phyloP scores from a whole-genome alignment of 768 basidiomycete species.

The Grammothele lineata region DNA sequence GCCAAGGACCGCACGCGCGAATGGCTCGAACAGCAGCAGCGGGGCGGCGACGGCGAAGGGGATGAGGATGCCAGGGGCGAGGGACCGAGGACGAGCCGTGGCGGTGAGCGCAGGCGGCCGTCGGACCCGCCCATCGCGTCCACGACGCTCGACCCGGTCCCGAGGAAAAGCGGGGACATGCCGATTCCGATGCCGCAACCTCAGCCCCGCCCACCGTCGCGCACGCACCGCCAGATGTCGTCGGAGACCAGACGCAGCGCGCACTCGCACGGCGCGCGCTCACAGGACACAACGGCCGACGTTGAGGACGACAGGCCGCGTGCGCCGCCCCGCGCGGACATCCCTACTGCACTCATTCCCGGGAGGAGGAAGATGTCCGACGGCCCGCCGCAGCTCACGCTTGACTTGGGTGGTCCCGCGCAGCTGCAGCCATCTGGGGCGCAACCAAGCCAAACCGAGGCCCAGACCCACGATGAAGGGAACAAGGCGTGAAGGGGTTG shows the following conservation, averaged over 20 bases:
- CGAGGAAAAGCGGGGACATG: too few species aligned
- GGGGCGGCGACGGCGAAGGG: neutral
- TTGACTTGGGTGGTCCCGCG: neutral
- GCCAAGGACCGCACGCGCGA: constrained; percentile 12
- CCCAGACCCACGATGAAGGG: too few species aligned
- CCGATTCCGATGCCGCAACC: too few species aligned
- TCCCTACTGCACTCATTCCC: constrained; percentile 3
- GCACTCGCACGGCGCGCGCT: neutral
- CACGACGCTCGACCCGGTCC: neutral
- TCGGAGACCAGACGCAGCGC: neutral
- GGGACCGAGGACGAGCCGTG: neutral
- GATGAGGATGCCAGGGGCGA: neutral
- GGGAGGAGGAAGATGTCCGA: constrained; percentile 3
- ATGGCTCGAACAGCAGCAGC: constrained; percentile 10
- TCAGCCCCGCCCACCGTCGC: too few species aligned
- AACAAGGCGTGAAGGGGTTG: too few species aligned
- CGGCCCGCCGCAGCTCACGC: neutral
- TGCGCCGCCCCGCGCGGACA: constrained; percentile 6
- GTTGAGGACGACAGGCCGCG: neutral
- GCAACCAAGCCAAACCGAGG: too few species aligned
- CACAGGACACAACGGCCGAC: too few species aligned
- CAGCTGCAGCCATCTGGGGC: too few species aligned
- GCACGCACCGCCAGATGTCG: too few species aligned
- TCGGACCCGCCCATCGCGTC: neutral
- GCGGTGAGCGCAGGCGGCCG: neutral